These are phyloP conservation scores for Arabidopsis arenosa DNA, from an alignment of 345 rosid species.

Conservation along the genomic window DNA sequence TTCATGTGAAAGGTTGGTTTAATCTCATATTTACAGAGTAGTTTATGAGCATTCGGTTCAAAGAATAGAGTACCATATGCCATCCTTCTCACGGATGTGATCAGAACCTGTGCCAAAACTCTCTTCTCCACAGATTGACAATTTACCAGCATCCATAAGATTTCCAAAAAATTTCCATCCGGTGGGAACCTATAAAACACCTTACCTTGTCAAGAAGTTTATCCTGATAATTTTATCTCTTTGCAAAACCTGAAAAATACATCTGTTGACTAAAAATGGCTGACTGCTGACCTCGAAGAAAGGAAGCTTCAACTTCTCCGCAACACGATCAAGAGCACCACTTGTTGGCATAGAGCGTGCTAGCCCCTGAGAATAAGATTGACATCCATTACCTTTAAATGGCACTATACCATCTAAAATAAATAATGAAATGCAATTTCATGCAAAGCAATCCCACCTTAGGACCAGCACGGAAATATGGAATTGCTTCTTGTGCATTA, in stretches of 20 bases:
- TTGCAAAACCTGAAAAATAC: background rate
- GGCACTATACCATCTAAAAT: background rate
- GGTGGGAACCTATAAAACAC: slow-evolving; percentile 76
- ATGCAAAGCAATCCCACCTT: slow-evolving; percentile 56
- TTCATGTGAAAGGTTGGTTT: slow-evolving; percentile 4
- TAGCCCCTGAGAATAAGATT: slow-evolving; percentile 63
- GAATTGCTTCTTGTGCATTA: slow-evolving; percentile 83
- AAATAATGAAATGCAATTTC: background rate
- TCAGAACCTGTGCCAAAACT: slow-evolving; percentile 98
- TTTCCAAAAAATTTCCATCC: slow-evolving; percentile 98
- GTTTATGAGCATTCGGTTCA: background rate
- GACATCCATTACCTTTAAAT: slow-evolving; percentile 11
- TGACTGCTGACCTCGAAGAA: slow-evolving; percentile 93
- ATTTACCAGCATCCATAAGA: slow-evolving; percentile 95
- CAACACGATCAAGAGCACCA: slow-evolving; percentile 96
- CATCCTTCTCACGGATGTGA: slow-evolving; percentile 97
- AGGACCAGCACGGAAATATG: slow-evolving; percentile 75
- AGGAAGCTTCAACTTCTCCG: slow-evolving; percentile 77
- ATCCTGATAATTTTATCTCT: background rate
- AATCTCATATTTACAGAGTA: slow-evolving; percentile 4
- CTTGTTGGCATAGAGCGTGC: slow-evolving; percentile 99
- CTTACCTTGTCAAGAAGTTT: slow-evolving; percentile 33
- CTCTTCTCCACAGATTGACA: slow-evolving; percentile 96
- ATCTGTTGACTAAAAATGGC: slow-evolving; percentile 18
- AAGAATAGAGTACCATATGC: slow-evolving; percentile 73